Base-by-base conservation (phyloP, 1,139 yeast genomes). In the Hansenula sp. region DNA sequence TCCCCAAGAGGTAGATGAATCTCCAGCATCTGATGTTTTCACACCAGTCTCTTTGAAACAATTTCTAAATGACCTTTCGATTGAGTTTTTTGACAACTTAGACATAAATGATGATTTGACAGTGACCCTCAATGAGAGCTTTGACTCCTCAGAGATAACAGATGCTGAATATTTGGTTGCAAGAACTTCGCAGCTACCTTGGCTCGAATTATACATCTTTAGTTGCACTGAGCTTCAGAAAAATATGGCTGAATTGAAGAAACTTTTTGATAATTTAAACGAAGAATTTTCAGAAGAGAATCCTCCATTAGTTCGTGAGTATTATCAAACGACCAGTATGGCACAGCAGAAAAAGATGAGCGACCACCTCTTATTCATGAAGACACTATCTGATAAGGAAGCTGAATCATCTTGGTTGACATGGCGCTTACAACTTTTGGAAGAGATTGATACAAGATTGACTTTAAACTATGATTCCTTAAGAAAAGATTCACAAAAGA, bases 201-300 rank as follows among this genome's bases (percentile, higher is more conserved):
- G 73, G 32, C 51, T 76, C 16, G 79, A 76, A 42, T 66, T 72
- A 43, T 70, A 67, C 45, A 71, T 73, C 32, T 76, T 78, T 46
- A 73, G 80, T 44, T 73, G 79, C 46, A 68, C 69, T 35, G 85
- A 79, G 47, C 53, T 79, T 34, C 63, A 65, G 18, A 71, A 68
- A 36, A 74, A 75, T 47, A 73, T 77, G 41, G 54, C 58, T 14
- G 77, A 77, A 37, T 76, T 80, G 7, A 68, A 70, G 41, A 57
- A 50, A 14, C 61, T 72, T 13, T 77, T 73, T 48, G 67, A 69
- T n/a, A 69, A 72, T 40, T 62, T 75, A 30, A 71, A 72, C 44
- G 62, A 64, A 11, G 73, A 71, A 29, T 69, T 75, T 6, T 55
- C 68, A 21, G 61, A 61, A 6, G 78, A 75, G 40, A 78, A 78